Percentiles rank a stretch among this genome's conserved stretches.
These are phyloP conservation scores for Eleusine indica DNA, from an alignment of 176 grass and related monocot species.

Conservation along the genomic window DNA sequence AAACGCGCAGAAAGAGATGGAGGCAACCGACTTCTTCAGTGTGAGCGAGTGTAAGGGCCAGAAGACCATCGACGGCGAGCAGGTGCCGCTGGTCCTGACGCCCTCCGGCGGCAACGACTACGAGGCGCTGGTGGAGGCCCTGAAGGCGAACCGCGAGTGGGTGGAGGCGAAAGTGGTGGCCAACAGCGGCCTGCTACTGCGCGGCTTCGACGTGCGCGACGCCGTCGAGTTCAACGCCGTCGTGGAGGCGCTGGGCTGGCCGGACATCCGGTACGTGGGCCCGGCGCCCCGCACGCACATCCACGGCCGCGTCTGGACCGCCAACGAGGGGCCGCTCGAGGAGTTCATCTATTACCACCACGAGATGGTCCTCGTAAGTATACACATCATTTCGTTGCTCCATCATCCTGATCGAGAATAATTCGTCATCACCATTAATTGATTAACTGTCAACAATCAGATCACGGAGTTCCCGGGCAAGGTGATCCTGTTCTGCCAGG, in stretches of 20 bases:
- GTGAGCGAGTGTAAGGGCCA: conserved; percentile 60
- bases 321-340: conserved; percentile 66
- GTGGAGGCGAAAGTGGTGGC: conserved; percentile 47
- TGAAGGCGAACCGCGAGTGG: conserved; percentile 46
- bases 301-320: conserved; percentile 67
- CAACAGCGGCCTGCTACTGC: conserved; percentile 55
- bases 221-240: conserved; percentile 54
- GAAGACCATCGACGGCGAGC: conserved; percentile 57
- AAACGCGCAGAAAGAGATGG: neutral
- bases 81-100: conserved; percentile 53
- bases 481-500: conserved; percentile 66
- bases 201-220: conserved; percentile 58
- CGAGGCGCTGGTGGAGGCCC: conserved; percentile 44
- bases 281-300: conserved; percentile 63
- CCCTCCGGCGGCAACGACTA: neutral
- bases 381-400: neutral
- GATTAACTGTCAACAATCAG: neutral
- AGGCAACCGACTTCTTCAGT: conserved; percentile 23
- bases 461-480: conserved; percentile 51
- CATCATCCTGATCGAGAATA: neutral
- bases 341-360: conserved; percentile 81
- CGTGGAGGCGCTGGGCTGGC: conserved; percentile 58
- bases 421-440: too few species aligned
- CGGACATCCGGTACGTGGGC: conserved; percentile 68
- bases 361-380: conserved; percentile 53